Percentiles rank a stretch among this genome's conserved stretches.
These are phyloP conservation scores for Urostyla sp. DNA, from an alignment of 73 alveolate genomes.

Conservation along the genomic window DNA sequence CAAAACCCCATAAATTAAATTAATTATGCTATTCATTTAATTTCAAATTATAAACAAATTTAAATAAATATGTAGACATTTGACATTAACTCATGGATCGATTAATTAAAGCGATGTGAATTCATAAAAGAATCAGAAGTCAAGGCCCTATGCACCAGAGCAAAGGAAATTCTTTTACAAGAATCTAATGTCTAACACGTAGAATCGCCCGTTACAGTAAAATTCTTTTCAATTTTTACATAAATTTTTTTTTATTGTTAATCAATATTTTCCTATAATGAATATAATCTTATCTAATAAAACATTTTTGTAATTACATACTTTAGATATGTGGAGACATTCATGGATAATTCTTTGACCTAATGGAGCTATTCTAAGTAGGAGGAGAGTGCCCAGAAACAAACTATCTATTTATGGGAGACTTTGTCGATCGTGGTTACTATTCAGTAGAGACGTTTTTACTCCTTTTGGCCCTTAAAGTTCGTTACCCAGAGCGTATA, in stretches of 20 bases:
- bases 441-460: conserved; percentile 82
- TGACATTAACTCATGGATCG: conserved; percentile 23
- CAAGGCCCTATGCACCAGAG: conserved; percentile 88
- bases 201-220: conserved; percentile 92
- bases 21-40: no score
- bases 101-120: conserved; percentile 79
- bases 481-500: conserved; percentile 73
- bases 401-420: conserved; percentile 93
- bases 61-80: not conserved
- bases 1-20: no score
- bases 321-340: conserved; percentile 86
- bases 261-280: not conserved
- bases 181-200: conserved; percentile 91
- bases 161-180: conserved; percentile 92
- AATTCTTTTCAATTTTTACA: not conserved
- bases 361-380: conserved; percentile 85
- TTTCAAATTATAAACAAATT: not conserved
- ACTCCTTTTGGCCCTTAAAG: conserved; percentile 80
- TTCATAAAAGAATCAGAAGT: conserved; percentile 94
- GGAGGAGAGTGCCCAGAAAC: conserved; percentile 98
- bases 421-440: conserved; percentile 93
- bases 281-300: not conserved
- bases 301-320: no score
- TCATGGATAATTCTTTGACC: conserved; percentile 84
- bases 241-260: not conserved